These are phyloP conservation scores for Cicer yamashitae DNA, from an alignment of 306 rosid genomes.

Conservation along the genomic window DNA sequence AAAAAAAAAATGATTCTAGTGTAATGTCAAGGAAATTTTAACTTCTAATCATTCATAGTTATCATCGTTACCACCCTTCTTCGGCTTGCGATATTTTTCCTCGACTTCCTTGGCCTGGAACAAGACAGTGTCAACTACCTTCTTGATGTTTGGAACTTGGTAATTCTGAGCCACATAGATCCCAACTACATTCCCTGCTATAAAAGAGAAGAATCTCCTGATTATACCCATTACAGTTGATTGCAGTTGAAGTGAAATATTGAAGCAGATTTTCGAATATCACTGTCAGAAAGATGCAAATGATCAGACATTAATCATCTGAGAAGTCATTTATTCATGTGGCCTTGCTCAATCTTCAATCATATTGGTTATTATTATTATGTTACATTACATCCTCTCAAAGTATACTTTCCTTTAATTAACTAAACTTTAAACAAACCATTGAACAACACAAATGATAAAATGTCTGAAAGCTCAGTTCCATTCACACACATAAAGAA, in stretches of 20 bases:
- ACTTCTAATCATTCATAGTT: neutral
- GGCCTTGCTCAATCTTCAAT: constrained; percentile 10
- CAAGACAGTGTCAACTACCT: constrained; percentile 55
- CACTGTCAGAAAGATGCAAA: constrained; percentile 42
- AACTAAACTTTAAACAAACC: neutral
- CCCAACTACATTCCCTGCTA: constrained; percentile 64
- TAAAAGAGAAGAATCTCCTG: constrained; percentile 65
- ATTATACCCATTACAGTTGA: constrained; percentile 68
- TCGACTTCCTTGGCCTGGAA: constrained; percentile 57
- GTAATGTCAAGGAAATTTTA: neutral
- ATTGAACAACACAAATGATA: neutral
- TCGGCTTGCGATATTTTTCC: constrained; percentile 67
- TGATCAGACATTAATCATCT: constrained; percentile 19
- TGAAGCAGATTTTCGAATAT: constrained; percentile 1
- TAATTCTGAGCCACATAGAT: constrained; percentile 79
- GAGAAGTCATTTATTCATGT: neutral
- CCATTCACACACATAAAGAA: constrained; percentile 8
- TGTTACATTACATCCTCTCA: constrained; percentile 17
- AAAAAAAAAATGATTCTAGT: constrained; percentile 45
- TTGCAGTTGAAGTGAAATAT: constrained; percentile 27
- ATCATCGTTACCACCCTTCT: constrained; percentile 44
- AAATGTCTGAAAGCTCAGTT: constrained; percentile 9
- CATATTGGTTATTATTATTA: neutral
- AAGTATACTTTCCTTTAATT: neutral
- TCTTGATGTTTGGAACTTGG: constrained; percentile 71